Base-by-base conservation (phyloP, 352 stramenopile species). In the Lagenidium giganteum region DNA sequence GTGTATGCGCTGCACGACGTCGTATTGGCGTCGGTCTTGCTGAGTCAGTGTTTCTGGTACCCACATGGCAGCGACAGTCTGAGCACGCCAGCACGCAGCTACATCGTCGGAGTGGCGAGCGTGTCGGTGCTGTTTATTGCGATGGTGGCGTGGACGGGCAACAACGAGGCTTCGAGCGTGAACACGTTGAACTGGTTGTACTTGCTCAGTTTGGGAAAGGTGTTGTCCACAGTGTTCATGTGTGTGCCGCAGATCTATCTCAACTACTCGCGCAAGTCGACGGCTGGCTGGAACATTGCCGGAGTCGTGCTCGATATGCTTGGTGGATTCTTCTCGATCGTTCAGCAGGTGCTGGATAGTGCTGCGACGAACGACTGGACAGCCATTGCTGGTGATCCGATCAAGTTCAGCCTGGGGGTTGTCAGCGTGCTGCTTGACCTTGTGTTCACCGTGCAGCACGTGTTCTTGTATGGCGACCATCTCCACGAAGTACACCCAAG, bases 271-370 rank as follows among this genome's bases (percentile, higher is more conserved):
- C 83, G 95, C 64, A 95, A 97, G 49, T 98, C 87, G 26, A 99
- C 96, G 1, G 61, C 91, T 8, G 96, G 96, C 18, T 99, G 95
- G 95, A 97, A 83, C 28, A 96, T 98, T 49, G 96, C 87, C 83
- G 98, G 99, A 70, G 94, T 99, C 20, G 70, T 98, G 50, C 65
- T 98, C n/a, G 96, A 99, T 59, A 96, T 98, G 38, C 83, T 86
- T 6, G 95, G 95, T 36, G 95, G 95, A 0, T n/a, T 96, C 18
- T 57, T 98, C 13, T 97, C 84, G 17, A 79, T 95, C 42, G 61
- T 76, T 25, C 93, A 98, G 70, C 80, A 98, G 35, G 49, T 98
- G 39, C 67, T 98, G 27, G 95, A 98, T 61, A 96, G 78, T 47
- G 67, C 61, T 5, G 77, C 92, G 38, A 89, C 94, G 34, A 56